phyloP scores from a whole-genome alignment of 2,329 filamentous ascomycete genomes.

The Sporothrix pseudoabietina region DNA sequence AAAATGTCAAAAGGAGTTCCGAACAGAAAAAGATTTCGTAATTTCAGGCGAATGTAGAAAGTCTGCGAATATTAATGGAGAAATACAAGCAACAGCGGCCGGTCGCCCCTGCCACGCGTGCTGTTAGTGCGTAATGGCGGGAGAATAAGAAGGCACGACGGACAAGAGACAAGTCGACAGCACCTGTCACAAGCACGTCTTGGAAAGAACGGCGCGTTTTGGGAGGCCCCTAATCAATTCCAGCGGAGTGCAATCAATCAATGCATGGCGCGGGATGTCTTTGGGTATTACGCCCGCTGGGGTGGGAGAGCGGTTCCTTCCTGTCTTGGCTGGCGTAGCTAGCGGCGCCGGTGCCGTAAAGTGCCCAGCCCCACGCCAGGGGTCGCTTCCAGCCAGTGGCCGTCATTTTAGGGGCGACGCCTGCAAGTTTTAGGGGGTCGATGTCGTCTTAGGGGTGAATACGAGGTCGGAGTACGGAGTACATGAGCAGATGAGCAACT shows the following conservation, averaged over 20 bases:
- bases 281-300: background rate
- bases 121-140: conserved; percentile 7
- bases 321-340: background rate
- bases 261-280: conserved; percentile 4
- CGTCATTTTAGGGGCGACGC: background rate
- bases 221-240: background rate
- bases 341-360: background rate
- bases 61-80: background rate
- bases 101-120: conserved; percentile 10
- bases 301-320: background rate
- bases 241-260: background rate
- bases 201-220: background rate
- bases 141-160: background rate
- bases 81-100: conserved; percentile 7
- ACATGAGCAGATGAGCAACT: too few species aligned
- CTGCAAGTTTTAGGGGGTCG: background rate
- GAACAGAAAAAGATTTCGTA: conserved; percentile 2
- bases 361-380: background rate
- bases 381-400: background rate
- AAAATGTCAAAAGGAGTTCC: background rate
- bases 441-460: background rate
- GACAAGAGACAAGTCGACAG: background rate
- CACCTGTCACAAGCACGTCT: conserved; percentile 8
- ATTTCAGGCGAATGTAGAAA: conserved; percentile 4
- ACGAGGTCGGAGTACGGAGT: background rate